Base-by-base conservation (phyloP, 176 grass and related monocot species). In the Coix lacrymajobi region DNA sequence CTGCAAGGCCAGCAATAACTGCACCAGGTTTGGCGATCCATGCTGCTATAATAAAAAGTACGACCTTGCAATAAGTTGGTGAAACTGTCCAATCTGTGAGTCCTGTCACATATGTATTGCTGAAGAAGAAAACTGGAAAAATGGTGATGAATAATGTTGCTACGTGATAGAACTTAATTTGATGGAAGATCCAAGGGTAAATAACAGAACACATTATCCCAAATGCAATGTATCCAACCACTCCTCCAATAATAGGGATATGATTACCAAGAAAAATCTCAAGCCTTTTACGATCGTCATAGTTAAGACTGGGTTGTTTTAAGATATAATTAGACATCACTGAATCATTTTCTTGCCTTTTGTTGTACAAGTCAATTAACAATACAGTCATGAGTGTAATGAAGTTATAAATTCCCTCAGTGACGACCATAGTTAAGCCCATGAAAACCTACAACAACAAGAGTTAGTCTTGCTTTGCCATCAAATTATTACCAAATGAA, bases 241-340 rank as follows among this genome's bases (percentile, higher is more conserved):
- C n/a, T 32, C 82, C 79, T 17, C 58, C 4, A 1, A 37, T 7
- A 19, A 11, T 4, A 7, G 85, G 88, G 36, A 90, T 67, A 22
- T 22, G 38, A 13, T 83, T 76, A 4, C 66, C 43, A 15, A 97
- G 49, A 66, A 89, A 89, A 16, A 83, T 11, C 11, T 85, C 79
- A 16, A 83, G 76, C 77, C 94, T 80, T 26, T 83, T 88, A 16
- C 81, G 86, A 25, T 97, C 94, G 26, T 97, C 94, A 11, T 89
- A 97, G 54, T 69, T 92, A 22, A 90, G 78, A 79, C 73, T 87
- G 1, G 87, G 89, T n/a, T 85, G 52, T 60, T 63, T 77, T 28
- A 12, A 39, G 8, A 85, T 78, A 31, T 86, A 76, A 16, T 79
- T 34, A 73, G 28, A 38, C 22, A 78, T 7, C 6, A 54, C 76